These are phyloP conservation scores for Penicillium ucsense DNA, from an alignment of 495 filamentous ascomycete species.

Conservation along the genomic window DNA sequence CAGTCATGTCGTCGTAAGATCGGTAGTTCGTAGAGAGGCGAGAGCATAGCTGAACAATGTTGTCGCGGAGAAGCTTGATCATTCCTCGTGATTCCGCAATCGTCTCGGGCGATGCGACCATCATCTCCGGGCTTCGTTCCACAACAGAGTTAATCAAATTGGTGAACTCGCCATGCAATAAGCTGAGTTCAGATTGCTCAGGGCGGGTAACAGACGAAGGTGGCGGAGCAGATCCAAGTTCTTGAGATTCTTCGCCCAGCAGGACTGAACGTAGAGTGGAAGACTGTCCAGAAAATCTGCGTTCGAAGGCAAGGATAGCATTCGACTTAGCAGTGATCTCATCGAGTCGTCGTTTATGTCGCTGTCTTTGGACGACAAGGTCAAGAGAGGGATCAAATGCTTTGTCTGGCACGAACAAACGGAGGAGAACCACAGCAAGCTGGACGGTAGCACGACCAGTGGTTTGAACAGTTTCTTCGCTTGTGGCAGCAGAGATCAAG, in stretches of 20 bases:
- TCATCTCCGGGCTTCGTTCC: constrained; percentile 40
- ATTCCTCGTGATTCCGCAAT: constrained; percentile 17
- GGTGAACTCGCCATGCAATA: constrained; percentile 74
- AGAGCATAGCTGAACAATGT: constrained; percentile 56
- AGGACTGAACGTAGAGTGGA: constrained; percentile 52
- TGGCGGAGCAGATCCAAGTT: constrained; percentile 51
- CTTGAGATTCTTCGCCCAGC: constrained; percentile 46
- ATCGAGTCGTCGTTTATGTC: constrained; percentile 46
- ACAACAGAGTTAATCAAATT: constrained; percentile 63
- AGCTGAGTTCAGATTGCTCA: constrained; percentile 48
- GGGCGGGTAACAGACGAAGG: constrained; percentile 67
- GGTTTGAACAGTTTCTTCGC: constrained; percentile 10
- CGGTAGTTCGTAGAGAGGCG: constrained; percentile 58
- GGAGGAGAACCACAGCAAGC: constrained; percentile 41
- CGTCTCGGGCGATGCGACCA: constrained; percentile 14
- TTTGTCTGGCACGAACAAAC: constrained; percentile 76
- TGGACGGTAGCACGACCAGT: constrained; percentile 28
- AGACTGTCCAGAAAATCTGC: constrained; percentile 54
- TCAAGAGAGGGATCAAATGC: constrained; percentile 78
- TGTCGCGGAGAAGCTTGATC: constrained; percentile 53
- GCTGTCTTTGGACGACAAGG: constrained; percentile 59
- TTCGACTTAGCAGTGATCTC: constrained; percentile 47
- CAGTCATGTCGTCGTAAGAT: constrained; percentile 74
- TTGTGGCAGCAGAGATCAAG: constrained; percentile 8
- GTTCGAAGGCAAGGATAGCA: constrained; percentile 55